Evolutionary conservation across 140 eudicot genomes (phyloP).

Genomic region (Artemisia princeps): DNA sequence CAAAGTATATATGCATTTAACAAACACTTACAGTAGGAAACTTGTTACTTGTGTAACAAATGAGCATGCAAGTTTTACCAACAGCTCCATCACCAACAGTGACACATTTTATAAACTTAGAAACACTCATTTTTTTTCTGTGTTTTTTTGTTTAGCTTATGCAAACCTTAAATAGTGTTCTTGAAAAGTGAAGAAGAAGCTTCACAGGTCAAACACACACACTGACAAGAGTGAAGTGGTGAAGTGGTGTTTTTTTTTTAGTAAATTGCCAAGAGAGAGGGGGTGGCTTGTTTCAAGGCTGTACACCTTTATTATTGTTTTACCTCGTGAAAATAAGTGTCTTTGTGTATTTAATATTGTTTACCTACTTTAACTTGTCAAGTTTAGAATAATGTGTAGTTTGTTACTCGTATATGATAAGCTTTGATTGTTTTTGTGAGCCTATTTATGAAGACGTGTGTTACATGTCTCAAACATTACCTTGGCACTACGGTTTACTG

Average conservation of each 20-base stretch:
- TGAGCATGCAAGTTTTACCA: constrained; percentile 88
- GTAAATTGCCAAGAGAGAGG: not conserved
- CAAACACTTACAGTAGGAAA: constrained; percentile 55
- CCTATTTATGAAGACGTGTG: too few species aligned
- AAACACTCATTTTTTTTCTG: constrained; percentile 54
- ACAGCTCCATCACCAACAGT: constrained; percentile 95
- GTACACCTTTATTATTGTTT: constrained; percentile 21
- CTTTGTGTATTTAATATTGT: constrained; percentile 11
- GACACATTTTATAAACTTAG: constrained; percentile 89
- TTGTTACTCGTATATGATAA: not conserved
- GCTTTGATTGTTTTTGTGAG: not conserved
- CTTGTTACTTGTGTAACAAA: constrained; percentile 82
- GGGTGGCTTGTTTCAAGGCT: constrained; percentile 26
- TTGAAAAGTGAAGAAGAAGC: constrained; percentile 29
- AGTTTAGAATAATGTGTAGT: constrained; percentile 12
- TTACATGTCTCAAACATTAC: too few species aligned
- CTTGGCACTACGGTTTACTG: too few species aligned
- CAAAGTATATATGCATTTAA: not conserved
- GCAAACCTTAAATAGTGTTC: constrained; percentile 21
- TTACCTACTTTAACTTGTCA: not conserved
- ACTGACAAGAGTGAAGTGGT: constrained; percentile 13
- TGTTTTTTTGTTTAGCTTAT: not conserved
- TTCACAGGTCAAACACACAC: constrained; percentile 22
- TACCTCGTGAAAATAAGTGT: constrained; percentile 28
- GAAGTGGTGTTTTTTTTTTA: too few species aligned